phyloP scores from a whole-genome alignment of 2,329 filamentous ascomycete species.

The Alternaria triticimaculans region DNA sequence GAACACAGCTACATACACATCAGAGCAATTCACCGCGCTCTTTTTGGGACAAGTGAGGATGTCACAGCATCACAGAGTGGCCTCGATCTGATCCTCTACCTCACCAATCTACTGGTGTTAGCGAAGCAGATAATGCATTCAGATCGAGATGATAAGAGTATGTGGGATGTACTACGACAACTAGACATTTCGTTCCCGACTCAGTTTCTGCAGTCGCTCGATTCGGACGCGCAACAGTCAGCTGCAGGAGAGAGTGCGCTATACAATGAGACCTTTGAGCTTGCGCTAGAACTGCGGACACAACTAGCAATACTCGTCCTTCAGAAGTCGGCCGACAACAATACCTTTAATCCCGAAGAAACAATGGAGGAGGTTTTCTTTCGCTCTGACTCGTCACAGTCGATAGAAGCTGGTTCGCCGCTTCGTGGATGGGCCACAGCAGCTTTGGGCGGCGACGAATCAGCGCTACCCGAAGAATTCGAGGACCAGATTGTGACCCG shows the following conservation, averaged over 20 bases:
- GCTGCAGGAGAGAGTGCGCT: slow-evolving; percentile 50
- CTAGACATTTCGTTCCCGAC: slow-evolving; percentile 47
- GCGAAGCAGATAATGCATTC: slow-evolving; percentile 47
- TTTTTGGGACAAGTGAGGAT: slow-evolving; percentile 44
- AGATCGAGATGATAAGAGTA: slow-evolving; percentile 34
- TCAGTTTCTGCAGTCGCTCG: slow-evolving; percentile 39
- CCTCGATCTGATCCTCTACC: slow-evolving; percentile 52
- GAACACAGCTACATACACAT: slow-evolving; percentile 52
- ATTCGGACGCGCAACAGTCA: slow-evolving; percentile 10
- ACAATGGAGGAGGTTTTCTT: slow-evolving; percentile 54
- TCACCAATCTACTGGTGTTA: slow-evolving; percentile 54
- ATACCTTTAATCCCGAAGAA: slow-evolving; percentile 49
- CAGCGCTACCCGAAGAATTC: slow-evolving; percentile 45
- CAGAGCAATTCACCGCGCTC: slow-evolving; percentile 46
- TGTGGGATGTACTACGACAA: slow-evolving; percentile 37
- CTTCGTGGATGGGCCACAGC: slow-evolving; percentile 47
- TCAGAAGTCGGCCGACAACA: slow-evolving; percentile 38
- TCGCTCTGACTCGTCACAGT: slow-evolving; percentile 19
- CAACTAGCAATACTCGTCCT: slow-evolving; percentile 60
- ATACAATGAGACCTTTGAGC: slow-evolving; percentile 53
- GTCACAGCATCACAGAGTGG: slow-evolving; percentile 28
- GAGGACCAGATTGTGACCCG: slow-evolving; percentile 46
- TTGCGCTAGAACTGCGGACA: slow-evolving; percentile 62
- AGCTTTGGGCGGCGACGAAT: slow-evolving; percentile 48
- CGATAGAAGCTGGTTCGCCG: slow-evolving; percentile 2